Conservation (phyloP, 106 monocot species). For the Triglochin maritima region DNA sequence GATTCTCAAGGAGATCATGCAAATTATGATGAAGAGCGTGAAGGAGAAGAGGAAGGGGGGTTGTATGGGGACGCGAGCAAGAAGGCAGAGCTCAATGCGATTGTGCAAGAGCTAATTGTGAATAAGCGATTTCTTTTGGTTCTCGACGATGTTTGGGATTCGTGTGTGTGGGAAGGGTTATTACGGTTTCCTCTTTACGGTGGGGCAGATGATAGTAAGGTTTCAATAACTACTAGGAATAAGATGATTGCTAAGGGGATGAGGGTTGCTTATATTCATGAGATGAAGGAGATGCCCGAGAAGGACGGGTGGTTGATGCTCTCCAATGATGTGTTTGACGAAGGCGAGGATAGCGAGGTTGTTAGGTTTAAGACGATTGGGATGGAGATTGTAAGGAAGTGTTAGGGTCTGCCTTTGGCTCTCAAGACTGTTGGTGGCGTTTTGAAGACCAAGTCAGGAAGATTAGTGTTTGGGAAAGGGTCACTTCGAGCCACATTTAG, state of each 20-base stretch:
- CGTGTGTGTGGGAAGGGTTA: constrained; percentile 3
- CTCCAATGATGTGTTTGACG: constrained; percentile 2
- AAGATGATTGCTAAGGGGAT: constrained; percentile 1
- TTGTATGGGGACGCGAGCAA: not conserved
- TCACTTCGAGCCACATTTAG: not conserved
- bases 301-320: constrained; percentile 14
- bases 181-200: not conserved
- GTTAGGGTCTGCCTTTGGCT: constrained; percentile 7
- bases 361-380: not conserved
- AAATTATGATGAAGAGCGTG: not conserved
- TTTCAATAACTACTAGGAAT: constrained; percentile 11
- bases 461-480: constrained; percentile 1
- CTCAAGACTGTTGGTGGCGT: constrained; percentile 10
- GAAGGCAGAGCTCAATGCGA: not conserved
- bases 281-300: not conserved
- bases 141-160: constrained; percentile 14
- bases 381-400: constrained; percentile 8
- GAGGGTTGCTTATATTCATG: constrained; percentile 3
- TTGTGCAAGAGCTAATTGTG: no score
- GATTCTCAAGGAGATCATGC: constrained; percentile 1
- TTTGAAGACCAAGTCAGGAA: not conserved
- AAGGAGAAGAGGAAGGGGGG: not conserved
- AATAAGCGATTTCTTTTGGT: not conserved
- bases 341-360: not conserved
- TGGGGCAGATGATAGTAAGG: constrained; percentile 3